These are phyloP conservation scores for Colletotrichum trifolii DNA, from an alignment of 2,329 filamentous ascomycete genomes.

Conservation along the genomic window DNA sequence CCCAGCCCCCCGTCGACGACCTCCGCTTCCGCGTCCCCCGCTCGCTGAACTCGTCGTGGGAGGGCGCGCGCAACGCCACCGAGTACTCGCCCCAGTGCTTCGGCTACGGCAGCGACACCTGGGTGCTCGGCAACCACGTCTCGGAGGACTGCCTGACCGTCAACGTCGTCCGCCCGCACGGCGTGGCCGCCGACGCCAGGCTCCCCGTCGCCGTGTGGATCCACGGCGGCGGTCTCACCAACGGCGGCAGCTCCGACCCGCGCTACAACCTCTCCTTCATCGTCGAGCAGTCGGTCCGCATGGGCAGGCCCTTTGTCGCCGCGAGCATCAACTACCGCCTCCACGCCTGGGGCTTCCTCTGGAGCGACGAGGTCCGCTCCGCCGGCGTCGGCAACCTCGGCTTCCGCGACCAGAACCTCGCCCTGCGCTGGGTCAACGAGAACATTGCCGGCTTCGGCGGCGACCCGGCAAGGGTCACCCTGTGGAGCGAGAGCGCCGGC, in stretches of 20 bases:
- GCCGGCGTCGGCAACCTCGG: conserved; percentile 62
- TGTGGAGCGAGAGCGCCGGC: conserved; percentile 67
- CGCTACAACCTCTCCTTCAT: conserved; percentile 72
- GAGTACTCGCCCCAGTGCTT: conserved; percentile 60
- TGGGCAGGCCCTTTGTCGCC: conserved; percentile 60
- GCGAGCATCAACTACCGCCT: conserved; percentile 64
- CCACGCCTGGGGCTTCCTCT: conserved; percentile 63
- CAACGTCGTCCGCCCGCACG: conserved; percentile 43
- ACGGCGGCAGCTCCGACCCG: conserved; percentile 48
- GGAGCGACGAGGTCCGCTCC: conserved; percentile 52
- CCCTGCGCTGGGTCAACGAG: conserved; percentile 61
- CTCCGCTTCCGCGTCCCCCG: conserved; percentile 64
- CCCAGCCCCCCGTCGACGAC: conserved; percentile 61
- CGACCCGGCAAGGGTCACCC: conserved; percentile 56
- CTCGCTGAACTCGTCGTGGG: conserved; percentile 58
- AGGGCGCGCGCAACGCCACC: conserved; percentile 54
- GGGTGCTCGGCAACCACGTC: conserved; percentile 39
- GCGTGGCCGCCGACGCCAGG: conserved; percentile 46
- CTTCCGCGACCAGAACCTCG: conserved; percentile 61
- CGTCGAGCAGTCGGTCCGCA: conserved; percentile 59
- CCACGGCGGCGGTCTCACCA: conserved; percentile 53
- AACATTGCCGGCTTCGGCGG: conserved; percentile 63
- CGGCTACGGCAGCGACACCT: conserved; percentile 57
- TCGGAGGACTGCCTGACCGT: conserved; percentile 47
- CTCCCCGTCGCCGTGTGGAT: conserved; percentile 72